These are phyloP conservation scores for Candida qinlingensis DNA, from an alignment of 805 yeast genomes.

Conservation along the genomic window DNA sequence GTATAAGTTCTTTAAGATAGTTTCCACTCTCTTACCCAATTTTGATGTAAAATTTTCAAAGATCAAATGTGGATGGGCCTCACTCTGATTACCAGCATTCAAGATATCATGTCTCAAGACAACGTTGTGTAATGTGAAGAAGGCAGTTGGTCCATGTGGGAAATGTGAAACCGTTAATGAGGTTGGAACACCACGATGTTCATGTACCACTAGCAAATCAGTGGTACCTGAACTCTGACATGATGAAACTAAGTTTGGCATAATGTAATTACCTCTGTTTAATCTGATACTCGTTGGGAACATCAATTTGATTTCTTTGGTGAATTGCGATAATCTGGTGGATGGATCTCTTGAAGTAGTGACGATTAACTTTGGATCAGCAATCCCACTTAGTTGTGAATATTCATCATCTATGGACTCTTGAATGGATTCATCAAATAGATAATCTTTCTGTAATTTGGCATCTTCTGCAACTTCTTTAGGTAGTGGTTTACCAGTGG, in stretches of 20 bases:
- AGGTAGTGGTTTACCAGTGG: slow-evolving; percentile 84
- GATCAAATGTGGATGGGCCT: slow-evolving; percentile 88
- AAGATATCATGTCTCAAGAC: slow-evolving; percentile 88
- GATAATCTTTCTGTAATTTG: slow-evolving; percentile 70
- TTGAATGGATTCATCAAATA: slow-evolving; percentile 75
- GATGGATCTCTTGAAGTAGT: slow-evolving; percentile 94
- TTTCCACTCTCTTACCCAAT: slow-evolving; percentile 77
- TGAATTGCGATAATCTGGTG: slow-evolving; percentile 78
- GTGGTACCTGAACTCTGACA: slow-evolving; percentile 78
- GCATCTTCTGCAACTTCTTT: slow-evolving; percentile 88
- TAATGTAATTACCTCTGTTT: slow-evolving; percentile 88
- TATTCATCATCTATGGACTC: slow-evolving; percentile 86
- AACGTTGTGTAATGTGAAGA: slow-evolving; percentile 91
- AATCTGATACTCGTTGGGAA: slow-evolving; percentile 87
- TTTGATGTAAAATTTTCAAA: slow-evolving; percentile 83
- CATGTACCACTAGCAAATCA: slow-evolving; percentile 83
- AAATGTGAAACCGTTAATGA: slow-evolving; percentile 88
- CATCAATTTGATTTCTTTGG: slow-evolving; percentile 84
- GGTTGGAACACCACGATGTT: slow-evolving; percentile 97
- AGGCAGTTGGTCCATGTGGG: slow-evolving; percentile 97
- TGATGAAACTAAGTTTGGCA: slow-evolving; percentile 78
- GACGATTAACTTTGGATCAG: slow-evolving; percentile 85
- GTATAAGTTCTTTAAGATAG: slow-evolving; percentile 79
- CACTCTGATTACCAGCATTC: slow-evolving; percentile 81
- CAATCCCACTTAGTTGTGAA: slow-evolving; percentile 76